Percentiles rank a stretch among this genome's conserved stretches.
phyloP scores from a whole-genome alignment of 2,329 filamentous ascomycete genomes.

The Xylariaceae sp. region DNA sequence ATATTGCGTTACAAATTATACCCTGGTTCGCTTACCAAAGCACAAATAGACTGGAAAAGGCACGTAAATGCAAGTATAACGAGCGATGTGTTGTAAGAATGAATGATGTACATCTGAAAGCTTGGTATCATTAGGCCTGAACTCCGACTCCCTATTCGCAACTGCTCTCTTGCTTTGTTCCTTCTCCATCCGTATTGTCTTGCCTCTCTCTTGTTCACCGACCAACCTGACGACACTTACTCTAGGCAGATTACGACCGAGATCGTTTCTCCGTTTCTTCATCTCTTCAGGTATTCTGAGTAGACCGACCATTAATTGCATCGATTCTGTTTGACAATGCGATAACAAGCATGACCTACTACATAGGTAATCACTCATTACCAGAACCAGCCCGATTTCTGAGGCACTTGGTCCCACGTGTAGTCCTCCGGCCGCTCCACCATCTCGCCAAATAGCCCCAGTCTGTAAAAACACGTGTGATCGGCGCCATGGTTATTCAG shows the following conservation, averaged over 20 bases:
- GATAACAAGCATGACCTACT: too few species aligned
- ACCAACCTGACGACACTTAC: neutral
- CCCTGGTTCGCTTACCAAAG: neutral
- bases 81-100: slow-evolving; percentile 12
- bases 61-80: neutral
- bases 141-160: slow-evolving; percentile 8
- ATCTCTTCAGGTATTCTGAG: too few species aligned
- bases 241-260: neutral
- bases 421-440: slow-evolving; percentile 16
- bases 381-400: neutral
- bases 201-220: neutral
- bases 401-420: too few species aligned
- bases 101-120: slow-evolving; percentile 15
- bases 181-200: neutral
- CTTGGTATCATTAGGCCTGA: slow-evolving; percentile 21
- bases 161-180: neutral
- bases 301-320: too few species aligned
- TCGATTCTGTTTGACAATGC: too few species aligned
- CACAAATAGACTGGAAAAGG: neutral
- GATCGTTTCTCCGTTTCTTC: too few species aligned
- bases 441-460: slow-evolving; percentile 52
- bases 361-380: too few species aligned
- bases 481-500: slow-evolving; percentile 56
- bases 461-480: slow-evolving; percentile 64
- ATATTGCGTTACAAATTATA: too few species aligned